Percentiles rank a stretch among this genome's conserved stretches.
Conservation (phyloP, 2,329 filamentous ascomycete genomes). For the Epicoccum sorghinum region DNA sequence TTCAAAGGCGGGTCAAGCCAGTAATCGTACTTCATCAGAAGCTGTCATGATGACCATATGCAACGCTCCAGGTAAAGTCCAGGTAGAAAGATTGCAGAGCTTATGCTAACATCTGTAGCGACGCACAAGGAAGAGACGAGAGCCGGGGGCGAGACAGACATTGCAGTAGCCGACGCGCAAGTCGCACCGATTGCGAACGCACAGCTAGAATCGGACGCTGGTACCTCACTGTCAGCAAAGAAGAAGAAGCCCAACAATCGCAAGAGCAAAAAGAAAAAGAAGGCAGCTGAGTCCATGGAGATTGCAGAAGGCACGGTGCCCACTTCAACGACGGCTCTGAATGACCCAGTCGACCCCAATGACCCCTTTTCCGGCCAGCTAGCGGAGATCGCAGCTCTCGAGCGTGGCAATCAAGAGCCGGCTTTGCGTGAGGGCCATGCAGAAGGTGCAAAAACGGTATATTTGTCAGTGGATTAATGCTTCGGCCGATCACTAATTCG, state of each 20-base stretch:
- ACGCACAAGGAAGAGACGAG: neutral
- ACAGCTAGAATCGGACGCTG: neutral
- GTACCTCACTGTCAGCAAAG: neutral
- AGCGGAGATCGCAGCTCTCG: neutral
- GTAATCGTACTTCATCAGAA: too few relatives aligned
- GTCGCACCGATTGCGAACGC: neutral
- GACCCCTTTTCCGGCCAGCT: conserved; percentile 9
- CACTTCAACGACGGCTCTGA: neutral
- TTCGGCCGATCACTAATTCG: neutral
- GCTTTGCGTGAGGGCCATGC: neutral
- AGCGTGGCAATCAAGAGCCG: neutral
- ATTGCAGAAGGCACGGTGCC: neutral
- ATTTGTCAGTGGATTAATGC: neutral
- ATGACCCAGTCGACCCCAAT: neutral
- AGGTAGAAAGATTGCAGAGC: too few relatives aligned
- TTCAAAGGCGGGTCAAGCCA: too few relatives aligned
- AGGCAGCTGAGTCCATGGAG: neutral
- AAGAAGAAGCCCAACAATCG: conserved; percentile 11
- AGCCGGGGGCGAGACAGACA: neutral
- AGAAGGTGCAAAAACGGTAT: neutral
- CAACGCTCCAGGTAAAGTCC: too few relatives aligned
- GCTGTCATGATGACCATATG: too few relatives aligned
- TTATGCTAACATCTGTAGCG: neutral
- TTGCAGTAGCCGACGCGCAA: neutral
- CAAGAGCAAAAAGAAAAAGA: conserved; percentile 12